These are phyloP conservation scores for Macrotyloma uniflorum DNA, from an alignment of 306 rosid genomes.

Conservation along the genomic window DNA sequence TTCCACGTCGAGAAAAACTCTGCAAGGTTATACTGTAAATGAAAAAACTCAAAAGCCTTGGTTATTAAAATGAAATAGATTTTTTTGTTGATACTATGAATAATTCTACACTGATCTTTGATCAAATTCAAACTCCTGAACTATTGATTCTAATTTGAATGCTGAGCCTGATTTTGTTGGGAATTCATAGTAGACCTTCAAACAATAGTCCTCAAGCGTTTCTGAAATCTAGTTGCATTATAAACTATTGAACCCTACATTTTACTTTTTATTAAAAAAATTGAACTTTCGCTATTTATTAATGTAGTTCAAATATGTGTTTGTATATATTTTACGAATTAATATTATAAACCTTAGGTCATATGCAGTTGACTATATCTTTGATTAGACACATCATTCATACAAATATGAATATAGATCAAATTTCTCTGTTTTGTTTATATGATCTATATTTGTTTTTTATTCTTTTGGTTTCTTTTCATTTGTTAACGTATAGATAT, in stretches of 20 bases:
- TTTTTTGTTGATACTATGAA: neutral
- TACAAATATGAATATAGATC: neutral
- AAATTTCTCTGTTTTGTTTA: neutral
- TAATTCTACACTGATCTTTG: neutral
- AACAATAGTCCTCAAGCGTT: neutral
- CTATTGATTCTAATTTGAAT: neutral
- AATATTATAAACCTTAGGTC: neutral
- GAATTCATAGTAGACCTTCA: neutral
- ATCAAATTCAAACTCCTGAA: slow-evolving; percentile 15
- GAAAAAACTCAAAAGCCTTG: neutral
- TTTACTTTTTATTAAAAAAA: neutral
- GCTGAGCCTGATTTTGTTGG: neutral
- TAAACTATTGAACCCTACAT: neutral
- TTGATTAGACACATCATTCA: neutral
- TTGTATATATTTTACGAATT: neutral
- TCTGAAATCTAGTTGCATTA: slow-evolving; percentile 14
- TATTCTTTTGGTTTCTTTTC: neutral
- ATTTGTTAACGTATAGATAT: neutral
- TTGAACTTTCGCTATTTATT: neutral
- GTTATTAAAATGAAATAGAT: neutral
- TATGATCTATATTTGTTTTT: neutral
- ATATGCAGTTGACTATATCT: neutral
- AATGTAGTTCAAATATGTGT: neutral
- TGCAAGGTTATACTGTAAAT: neutral
- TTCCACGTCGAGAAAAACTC: neutral